These are phyloP conservation scores for Nasturtium officinale DNA, from an alignment of 345 rosid species.

Conservation along the genomic window DNA sequence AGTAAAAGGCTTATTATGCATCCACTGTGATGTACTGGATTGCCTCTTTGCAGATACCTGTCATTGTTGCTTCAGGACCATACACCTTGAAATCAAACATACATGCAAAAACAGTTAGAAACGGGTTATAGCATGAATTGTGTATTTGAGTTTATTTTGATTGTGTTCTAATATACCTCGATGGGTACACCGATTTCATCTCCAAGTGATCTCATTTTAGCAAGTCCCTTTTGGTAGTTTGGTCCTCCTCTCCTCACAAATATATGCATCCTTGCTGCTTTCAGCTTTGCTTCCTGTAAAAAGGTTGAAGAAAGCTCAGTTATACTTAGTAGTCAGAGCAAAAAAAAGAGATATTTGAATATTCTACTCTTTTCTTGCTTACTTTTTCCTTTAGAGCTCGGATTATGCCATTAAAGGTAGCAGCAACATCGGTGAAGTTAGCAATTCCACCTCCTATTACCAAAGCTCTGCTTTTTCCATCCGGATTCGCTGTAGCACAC, in stretches of 20 bases:
- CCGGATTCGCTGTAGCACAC: conserved; percentile 93
- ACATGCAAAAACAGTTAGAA: neutral
- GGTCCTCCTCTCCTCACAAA: conserved; percentile 86
- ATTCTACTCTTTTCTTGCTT: conserved; percentile 65
- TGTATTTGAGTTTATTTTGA: neutral
- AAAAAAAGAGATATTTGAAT: conserved; percentile 57
- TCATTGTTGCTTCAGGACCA: conserved; percentile 96
- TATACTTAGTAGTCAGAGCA: conserved; percentile 57
- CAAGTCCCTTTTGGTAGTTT: conserved; percentile 92
- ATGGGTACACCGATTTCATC: conserved; percentile 93
- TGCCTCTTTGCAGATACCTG: conserved; percentile 94
- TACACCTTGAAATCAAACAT: conserved; percentile 57
- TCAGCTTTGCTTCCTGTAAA: conserved; percentile 43
- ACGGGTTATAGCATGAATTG: neutral
- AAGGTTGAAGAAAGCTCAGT: conserved; percentile 44
- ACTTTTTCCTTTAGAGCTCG: conserved; percentile 91
- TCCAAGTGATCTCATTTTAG: conserved; percentile 83
- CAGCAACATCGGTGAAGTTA: conserved; percentile 94
- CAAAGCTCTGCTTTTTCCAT: conserved; percentile 84
- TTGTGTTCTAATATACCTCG: conserved; percentile 54
- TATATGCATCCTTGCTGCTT: conserved; percentile 46
- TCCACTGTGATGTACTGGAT: conserved; percentile 72
- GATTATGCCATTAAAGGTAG: conserved; percentile 90
- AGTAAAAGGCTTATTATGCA: conserved; percentile 50
- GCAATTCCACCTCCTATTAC: conserved; percentile 98